Percentiles rank a stretch among this genome's conserved stretches.
Evolutionary conservation across 257 asterid species (phyloP).

Genomic region (Solanum peruvianum): DNA sequence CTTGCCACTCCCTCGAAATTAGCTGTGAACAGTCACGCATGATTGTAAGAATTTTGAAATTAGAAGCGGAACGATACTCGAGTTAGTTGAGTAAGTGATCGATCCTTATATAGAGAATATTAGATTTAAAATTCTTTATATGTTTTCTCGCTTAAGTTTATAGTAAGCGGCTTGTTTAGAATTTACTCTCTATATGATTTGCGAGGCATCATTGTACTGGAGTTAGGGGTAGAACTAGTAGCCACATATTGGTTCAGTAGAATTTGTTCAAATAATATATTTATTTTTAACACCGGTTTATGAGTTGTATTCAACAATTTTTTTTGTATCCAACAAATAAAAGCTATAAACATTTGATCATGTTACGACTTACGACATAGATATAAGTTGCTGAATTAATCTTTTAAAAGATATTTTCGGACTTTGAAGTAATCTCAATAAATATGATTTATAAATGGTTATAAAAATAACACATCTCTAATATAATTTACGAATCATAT

Average conservation of each 20-base stretch:
- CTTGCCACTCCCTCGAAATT: constrained; percentile 3
- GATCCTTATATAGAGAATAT: fast-evolving
- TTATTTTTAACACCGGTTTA: no score
- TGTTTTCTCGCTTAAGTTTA: neutral
- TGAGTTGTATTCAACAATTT: no score
- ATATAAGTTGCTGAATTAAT: no score
- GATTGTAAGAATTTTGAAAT: neutral
- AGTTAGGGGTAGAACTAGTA: neutral
- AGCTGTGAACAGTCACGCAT: constrained; percentile 1
- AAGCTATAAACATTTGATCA: no score
- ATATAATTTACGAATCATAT: no score
- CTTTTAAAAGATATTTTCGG: no score
- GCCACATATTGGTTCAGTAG: fast-evolving
- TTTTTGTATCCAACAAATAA: no score
- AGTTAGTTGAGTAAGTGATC: neutral
- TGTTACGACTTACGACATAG: no score
- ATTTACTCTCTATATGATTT: neutral
- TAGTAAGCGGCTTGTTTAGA: neutral
- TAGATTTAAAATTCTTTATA: fast-evolving
- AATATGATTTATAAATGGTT: no score
- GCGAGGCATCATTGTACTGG: neutral
- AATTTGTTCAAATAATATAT: no score
- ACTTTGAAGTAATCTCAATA: no score
- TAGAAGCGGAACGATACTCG: fast-evolving
- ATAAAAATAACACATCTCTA: no score